These are phyloP conservation scores for Mycena floridula DNA, from an alignment of 768 basidiomycete species.

Conservation along the genomic window DNA sequence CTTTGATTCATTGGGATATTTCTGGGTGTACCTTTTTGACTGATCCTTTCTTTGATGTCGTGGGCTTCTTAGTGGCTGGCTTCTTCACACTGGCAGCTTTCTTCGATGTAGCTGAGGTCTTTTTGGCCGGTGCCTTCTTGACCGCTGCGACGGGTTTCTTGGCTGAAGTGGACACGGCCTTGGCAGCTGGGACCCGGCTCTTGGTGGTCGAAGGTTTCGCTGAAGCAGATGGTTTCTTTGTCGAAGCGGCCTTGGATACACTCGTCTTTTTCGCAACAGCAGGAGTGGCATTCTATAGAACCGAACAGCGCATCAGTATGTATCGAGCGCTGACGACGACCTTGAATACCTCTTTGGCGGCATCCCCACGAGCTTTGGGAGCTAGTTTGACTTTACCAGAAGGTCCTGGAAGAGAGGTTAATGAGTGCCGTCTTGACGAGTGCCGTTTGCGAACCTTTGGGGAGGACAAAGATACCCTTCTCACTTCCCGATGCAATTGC, in stretches of 20 bases:
- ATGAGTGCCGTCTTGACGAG: neutral
- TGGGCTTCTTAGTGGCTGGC: slow-evolving; percentile 14
- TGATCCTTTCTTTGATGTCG: slow-evolving; percentile 25
- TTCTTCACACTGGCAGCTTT: slow-evolving; percentile 26
- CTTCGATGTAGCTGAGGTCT: slow-evolving; percentile 15
- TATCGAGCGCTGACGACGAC: too few species aligned
- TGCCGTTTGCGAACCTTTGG: slow-evolving; percentile 33
- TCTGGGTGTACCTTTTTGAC: slow-evolving; percentile 14
- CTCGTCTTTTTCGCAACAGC: slow-evolving; percentile 38
- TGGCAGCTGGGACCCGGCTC: slow-evolving; percentile 1
- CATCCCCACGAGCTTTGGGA: slow-evolving; percentile 54
- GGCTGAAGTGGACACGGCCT: too few species aligned
- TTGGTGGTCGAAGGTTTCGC: slow-evolving; percentile 7
- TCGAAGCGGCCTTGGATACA: too few species aligned
- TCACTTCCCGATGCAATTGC: slow-evolving; percentile 61
- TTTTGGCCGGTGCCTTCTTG: too few species aligned
- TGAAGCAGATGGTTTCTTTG: too few species aligned
- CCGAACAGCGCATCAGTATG: slow-evolving; percentile 5
- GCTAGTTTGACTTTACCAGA: slow-evolving; percentile 51
- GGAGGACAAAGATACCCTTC: slow-evolving; percentile 43
- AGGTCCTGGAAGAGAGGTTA: slow-evolving; percentile 19
- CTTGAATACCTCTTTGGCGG: slow-evolving; percentile 40
- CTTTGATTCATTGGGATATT: slow-evolving; percentile 14
- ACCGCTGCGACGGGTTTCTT: slow-evolving; percentile 6
- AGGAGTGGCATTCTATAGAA: slow-evolving; percentile 37